phyloP scores from a whole-genome alignment of 345 rosid species.

The Citrus unshiu region DNA sequence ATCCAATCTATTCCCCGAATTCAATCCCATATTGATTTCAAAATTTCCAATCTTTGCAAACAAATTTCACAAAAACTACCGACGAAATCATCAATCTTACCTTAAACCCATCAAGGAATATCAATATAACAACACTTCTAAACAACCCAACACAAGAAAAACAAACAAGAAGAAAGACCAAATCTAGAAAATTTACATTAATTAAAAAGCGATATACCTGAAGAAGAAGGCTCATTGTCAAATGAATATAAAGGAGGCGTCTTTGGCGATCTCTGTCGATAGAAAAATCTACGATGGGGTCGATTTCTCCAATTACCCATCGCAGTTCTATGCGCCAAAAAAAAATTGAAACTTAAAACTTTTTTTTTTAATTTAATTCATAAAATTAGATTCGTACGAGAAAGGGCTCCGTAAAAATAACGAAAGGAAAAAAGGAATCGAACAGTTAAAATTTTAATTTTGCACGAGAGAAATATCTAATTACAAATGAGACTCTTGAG shows the following conservation, averaged over 20 bases:
- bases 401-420: neutral
- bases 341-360: neutral
- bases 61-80: neutral
- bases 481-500: neutral
- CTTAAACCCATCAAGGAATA: neutral
- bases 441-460: neutral
- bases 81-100: neutral
- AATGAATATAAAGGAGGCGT: constrained; percentile 15
- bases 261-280: constrained; percentile 4
- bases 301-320: constrained; percentile 40
- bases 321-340: neutral
- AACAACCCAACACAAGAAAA: neutral
- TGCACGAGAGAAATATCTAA: neutral
- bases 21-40: neutral
- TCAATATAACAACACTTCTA: neutral
- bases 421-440: neutral
- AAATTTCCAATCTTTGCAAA: neutral
- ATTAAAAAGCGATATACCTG: constrained; percentile 13
- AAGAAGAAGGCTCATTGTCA: constrained; percentile 11
- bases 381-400: neutral
- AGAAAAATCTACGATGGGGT: constrained; percentile 14
- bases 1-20: neutral
- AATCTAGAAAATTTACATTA: neutral
- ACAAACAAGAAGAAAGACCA: neutral
- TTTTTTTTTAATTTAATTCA: neutral